These are phyloP conservation scores for Amaranthus palmeri DNA, from an alignment of 148 eudicot species.

Conservation along the genomic window DNA sequence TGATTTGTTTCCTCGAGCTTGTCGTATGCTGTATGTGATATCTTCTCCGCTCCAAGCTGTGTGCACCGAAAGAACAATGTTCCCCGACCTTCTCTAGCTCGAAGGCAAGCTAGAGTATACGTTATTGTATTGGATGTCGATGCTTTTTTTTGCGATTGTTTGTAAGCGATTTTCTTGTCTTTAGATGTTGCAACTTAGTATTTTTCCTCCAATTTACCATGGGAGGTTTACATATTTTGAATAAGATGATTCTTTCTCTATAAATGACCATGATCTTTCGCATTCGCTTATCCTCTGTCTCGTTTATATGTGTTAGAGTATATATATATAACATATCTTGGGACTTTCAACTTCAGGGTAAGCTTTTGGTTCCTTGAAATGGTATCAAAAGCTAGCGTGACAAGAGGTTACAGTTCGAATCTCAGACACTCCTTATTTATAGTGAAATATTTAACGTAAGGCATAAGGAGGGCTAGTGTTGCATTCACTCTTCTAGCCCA, in stretches of 20 bases:
- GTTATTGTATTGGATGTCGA: constrained; percentile 13
- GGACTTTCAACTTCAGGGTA: too few species aligned
- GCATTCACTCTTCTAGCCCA: too few species aligned
- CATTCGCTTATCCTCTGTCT: neutral
- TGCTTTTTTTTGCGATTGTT: constrained; percentile 6
- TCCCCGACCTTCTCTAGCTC: neutral
- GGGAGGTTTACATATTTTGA: constrained; percentile 13
- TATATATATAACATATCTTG: too few species aligned
- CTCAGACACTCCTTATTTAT: too few species aligned
- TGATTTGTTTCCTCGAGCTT: constrained; percentile 5
- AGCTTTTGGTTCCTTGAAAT: too few species aligned
- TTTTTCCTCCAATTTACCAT: constrained; percentile 13
- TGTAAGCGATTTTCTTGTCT: constrained; percentile 13
- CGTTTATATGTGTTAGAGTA: neutral
- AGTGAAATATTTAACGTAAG: too few species aligned
- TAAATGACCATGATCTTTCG: neutral
- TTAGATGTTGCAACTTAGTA: constrained; percentile 23
- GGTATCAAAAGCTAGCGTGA: too few species aligned
- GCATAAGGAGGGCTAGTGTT: too few species aligned
- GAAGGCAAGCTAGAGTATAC: constrained; percentile 5
- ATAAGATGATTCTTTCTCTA: constrained; percentile 11
- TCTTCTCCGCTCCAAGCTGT: constrained; percentile 5
- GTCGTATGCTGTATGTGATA: neutral
- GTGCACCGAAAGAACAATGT: constrained; percentile 8
- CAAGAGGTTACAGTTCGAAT: too few species aligned